A percentile compares a stretch with the other conserved stretches of the same genome.
Evolutionary conservation across 768 basidiomycete species (phyloP).

Genomic region (Mycena chlorophos): DNA sequence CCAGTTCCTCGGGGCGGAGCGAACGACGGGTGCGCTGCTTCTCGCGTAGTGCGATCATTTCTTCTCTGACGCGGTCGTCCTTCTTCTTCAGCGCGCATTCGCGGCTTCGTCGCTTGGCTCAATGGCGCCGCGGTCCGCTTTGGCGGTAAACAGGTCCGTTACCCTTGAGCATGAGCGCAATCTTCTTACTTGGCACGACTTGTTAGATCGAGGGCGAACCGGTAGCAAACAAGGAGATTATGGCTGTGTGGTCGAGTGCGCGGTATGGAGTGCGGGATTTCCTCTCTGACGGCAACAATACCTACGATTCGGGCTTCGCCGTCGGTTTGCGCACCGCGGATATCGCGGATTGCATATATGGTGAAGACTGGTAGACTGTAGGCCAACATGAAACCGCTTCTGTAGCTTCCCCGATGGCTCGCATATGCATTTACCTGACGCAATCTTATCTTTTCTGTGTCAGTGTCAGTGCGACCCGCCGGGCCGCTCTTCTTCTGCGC

Average conservation of each 20-base stretch:
- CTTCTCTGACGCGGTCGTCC: neutral
- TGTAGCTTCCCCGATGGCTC: neutral
- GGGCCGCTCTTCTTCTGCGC: no score
- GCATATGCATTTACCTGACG: no score
- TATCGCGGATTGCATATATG: conserved; percentile 14
- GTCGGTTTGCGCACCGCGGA: neutral
- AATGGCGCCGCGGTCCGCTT: conserved; percentile 40
- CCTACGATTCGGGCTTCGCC: neutral
- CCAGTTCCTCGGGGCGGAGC: conserved; percentile 35
- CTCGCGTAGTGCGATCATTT: neutral
- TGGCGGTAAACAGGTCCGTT: conserved; percentile 38
- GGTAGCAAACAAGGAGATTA: conserved; percentile 10
- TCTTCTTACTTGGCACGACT: neutral
- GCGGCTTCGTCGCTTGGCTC: conserved; percentile 41
- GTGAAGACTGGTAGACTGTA: conserved; percentile 17
- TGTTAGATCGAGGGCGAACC: conserved; percentile 18
- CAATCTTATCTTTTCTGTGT: no score
- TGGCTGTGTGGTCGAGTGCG: conserved; percentile 11
- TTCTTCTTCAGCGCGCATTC: conserved; percentile 25
- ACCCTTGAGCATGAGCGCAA: neutral
- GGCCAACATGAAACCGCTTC: neutral
- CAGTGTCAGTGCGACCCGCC: no score
- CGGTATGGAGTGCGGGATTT: conserved; percentile 4
- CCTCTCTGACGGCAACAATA: neutral
- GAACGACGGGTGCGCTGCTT: conserved; percentile 28